These are phyloP conservation scores for Sugiyamaella novakii DNA, from an alignment of 1,139 yeast species.

Conservation along the genomic window DNA sequence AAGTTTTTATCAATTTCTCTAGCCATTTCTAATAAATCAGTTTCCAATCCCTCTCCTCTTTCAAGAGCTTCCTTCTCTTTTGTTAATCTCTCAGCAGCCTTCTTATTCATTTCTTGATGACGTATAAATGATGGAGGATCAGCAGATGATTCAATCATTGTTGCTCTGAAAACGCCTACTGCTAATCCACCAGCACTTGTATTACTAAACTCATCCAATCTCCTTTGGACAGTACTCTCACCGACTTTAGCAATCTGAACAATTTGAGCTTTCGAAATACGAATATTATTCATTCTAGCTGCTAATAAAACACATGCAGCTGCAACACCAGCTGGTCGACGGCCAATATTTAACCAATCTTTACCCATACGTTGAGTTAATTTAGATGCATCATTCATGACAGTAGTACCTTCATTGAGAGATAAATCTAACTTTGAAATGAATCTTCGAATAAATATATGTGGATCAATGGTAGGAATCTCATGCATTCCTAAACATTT, in stretches of 20 bases:
- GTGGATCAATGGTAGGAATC: conserved; percentile 90
- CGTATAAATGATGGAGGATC: conserved; percentile 79
- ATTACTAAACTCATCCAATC: conserved; percentile 82
- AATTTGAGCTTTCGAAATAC: conserved; percentile 89
- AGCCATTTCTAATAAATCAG: conserved; percentile 8
- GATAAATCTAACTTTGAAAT: conserved; percentile 80
- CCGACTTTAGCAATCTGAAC: conserved; percentile 96
- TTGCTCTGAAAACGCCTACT: conserved; percentile 66
- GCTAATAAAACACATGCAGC: conserved; percentile 95
- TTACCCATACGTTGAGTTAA: conserved; percentile 88
- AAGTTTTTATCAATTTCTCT: conserved; percentile 12
- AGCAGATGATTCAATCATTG: conserved; percentile 51
- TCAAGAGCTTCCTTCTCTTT: conserved; percentile 19
- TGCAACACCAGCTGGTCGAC: conserved; percentile 98
- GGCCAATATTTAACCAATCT: conserved; percentile 95
- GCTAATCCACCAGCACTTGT: conserved; percentile 77
- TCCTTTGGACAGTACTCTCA: conserved; percentile 85
- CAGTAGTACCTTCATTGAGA: conserved; percentile 56
- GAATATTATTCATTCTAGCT: conserved; percentile 91
- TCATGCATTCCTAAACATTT: conserved; percentile 72
- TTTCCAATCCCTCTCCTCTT: conserved; percentile 13
- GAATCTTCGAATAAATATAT: conserved; percentile 89
- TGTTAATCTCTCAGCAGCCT: conserved; percentile 24
- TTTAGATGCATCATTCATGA: conserved; percentile 81
- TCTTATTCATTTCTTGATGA: conserved; percentile 38